phyloP scores from a whole-genome alignment of 1,139 yeast genomes.

The Geotrichum citri-aurantii region DNA sequence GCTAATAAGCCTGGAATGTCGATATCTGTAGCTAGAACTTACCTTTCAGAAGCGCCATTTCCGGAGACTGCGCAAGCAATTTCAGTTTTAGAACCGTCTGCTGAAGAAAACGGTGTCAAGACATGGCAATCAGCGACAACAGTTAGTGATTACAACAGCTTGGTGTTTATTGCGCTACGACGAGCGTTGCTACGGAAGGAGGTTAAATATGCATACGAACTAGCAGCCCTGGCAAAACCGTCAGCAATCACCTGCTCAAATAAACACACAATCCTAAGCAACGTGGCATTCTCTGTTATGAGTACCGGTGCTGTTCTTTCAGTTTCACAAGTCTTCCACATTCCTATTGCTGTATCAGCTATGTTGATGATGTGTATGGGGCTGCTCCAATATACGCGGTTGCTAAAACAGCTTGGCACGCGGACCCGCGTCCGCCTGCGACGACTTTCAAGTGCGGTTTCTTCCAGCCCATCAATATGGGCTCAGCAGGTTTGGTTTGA shows the following conservation, averaged over 20 bases:
- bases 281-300: not conserved
- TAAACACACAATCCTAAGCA: slow-evolving; percentile 1
- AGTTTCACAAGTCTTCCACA: not conserved
- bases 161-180: slow-evolving; percentile 8
- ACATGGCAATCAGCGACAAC: not conserved
- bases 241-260: not conserved
- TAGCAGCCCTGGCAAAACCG: slow-evolving; percentile 4
- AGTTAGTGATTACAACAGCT: not conserved
- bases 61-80: slow-evolving; percentile 10
- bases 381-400: not conserved
- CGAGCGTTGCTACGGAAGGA: slow-evolving; percentile 9
- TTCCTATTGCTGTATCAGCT: slow-evolving; percentile 2
- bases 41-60: slow-evolving; percentile 10
- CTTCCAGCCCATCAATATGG: not conserved
- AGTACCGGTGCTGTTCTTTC: not conserved
- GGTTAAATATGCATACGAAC: slow-evolving; percentile 6
- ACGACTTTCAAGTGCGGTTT: not conserved
- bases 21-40: not conserved
- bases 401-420: not conserved
- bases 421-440: not conserved
- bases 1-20: not conserved
- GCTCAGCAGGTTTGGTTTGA: slow-evolving; percentile 2
- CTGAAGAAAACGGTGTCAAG: not conserved
- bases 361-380: not conserved
- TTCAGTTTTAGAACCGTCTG: not conserved